A percentile compares a stretch with the other conserved stretches of the same genome.
phyloP scores from a whole-genome alignment of 805 yeast species.

The Wickerhamomyces kurtzmanii region DNA sequence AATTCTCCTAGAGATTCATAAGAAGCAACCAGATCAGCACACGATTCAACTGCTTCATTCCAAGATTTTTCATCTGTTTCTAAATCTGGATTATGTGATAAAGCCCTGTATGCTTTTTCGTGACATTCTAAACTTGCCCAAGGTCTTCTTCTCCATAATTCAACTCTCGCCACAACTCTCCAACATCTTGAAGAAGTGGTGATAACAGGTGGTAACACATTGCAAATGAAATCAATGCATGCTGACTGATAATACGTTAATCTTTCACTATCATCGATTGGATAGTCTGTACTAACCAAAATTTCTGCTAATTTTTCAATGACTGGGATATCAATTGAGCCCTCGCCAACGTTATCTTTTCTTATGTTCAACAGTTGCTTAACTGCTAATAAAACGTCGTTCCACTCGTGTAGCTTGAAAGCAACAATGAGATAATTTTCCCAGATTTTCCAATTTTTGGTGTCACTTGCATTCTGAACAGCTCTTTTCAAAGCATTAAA shows the following conservation, averaged over 20 bases:
- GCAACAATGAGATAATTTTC: constrained; percentile 82
- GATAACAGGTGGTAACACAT: constrained; percentile 56
- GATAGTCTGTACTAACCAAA: constrained; percentile 42
- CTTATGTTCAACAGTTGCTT: constrained; percentile 49
- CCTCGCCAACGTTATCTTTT: constrained; percentile 48
- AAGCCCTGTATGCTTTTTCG: constrained; percentile 79
- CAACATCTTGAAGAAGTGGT: constrained; percentile 56
- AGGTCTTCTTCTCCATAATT: constrained; percentile 78
- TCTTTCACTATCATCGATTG: constrained; percentile 24
- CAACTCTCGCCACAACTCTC: constrained; percentile 79
- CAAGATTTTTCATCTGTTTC: constrained; percentile 52
- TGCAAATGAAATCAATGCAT: constrained; percentile 65
- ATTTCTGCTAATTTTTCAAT: constrained; percentile 65
- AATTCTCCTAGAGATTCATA: constrained; percentile 82
- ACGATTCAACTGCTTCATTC: constrained; percentile 72
- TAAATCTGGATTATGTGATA: constrained; percentile 53
- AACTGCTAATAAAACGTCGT: constrained; percentile 73
- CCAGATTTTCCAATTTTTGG: constrained; percentile 82
- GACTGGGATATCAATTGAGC: constrained; percentile 63
- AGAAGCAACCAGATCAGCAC: constrained; percentile 73
- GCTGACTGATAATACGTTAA: constrained; percentile 55
- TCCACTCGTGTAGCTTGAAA: constrained; percentile 77
- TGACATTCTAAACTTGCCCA: constrained; percentile 82
- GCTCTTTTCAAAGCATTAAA: constrained; percentile 81
- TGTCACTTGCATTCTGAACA: constrained; percentile 53